These are phyloP conservation scores for Lepraria neglecta DNA, from an alignment of 495 filamentous ascomycete species.

Conservation along the genomic window DNA sequence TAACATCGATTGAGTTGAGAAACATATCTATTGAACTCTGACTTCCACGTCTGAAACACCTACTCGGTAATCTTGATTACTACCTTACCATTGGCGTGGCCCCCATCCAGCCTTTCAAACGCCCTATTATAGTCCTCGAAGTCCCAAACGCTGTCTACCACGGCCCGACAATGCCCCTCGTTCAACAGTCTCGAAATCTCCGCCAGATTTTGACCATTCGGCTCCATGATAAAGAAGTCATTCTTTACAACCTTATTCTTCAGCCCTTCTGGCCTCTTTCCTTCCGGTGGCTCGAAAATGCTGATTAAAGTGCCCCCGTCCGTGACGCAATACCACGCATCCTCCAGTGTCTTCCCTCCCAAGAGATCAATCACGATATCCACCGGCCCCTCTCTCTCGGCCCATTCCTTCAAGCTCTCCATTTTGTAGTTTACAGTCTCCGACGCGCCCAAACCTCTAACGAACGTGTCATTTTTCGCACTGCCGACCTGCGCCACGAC, in stretches of 20 bases:
- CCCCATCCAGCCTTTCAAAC: conserved; percentile 40
- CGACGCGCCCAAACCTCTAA: conserved; percentile 40
- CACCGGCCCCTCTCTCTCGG: conserved; percentile 31
- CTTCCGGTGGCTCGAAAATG: conserved; percentile 46
- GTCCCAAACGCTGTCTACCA: conserved; percentile 45
- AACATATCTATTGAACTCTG: not conserved
- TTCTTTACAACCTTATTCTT: conserved; percentile 31
- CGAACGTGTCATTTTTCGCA: conserved; percentile 36
- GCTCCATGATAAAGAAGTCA: conserved; percentile 43
- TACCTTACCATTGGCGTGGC: conserved; percentile 40
- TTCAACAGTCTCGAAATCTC: conserved; percentile 42
- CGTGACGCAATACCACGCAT: conserved; percentile 43
- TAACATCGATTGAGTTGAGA: too few species aligned
- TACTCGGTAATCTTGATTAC: conserved; percentile 31
- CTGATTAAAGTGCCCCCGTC: conserved; percentile 43
- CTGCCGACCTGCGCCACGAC: conserved; percentile 40
- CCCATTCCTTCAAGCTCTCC: conserved; percentile 36
- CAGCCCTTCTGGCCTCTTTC: conserved; percentile 35
- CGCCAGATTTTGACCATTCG: conserved; percentile 37
- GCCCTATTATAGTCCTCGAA: conserved; percentile 43
- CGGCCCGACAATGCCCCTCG: conserved; percentile 33
- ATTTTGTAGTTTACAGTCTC: conserved; percentile 44
- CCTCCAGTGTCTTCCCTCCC: conserved; percentile 40
- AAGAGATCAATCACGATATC: conserved; percentile 50
- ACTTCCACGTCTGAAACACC: not conserved